phyloP scores from a whole-genome alignment of 495 filamentous ascomycete species.

The Penicillium canescens region DNA sequence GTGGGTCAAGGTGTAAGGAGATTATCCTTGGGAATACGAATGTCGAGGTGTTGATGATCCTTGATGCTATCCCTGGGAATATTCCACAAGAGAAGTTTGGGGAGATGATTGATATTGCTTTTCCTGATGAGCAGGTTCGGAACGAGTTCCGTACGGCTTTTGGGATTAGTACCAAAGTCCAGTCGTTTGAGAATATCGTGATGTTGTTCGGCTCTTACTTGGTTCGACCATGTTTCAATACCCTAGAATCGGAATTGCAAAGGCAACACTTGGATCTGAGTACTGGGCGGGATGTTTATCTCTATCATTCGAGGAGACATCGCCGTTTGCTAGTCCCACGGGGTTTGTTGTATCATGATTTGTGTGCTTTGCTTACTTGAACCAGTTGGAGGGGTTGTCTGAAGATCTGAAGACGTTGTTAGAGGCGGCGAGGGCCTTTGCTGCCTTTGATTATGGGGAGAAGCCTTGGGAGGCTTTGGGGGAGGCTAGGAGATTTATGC shows the following conservation, averaged over 20 bases:
- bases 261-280: background rate
- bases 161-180: background rate
- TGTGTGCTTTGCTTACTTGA: slow-evolving; percentile 9
- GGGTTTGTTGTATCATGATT: slow-evolving; percentile 10
- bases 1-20: slow-evolving; percentile 6
- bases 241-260: slow-evolving; percentile 3
- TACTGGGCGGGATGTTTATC: slow-evolving; percentile 1
- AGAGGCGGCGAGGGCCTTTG: slow-evolving; percentile 6
- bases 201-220: slow-evolving; percentile 7
- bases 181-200: slow-evolving; percentile 4
- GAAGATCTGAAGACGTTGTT: background rate
- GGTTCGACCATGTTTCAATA: slow-evolving; percentile 8
- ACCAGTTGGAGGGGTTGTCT: slow-evolving; percentile 2
- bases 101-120: background rate
- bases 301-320: slow-evolving; percentile 11
- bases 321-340: slow-evolving; percentile 7
- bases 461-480: slow-evolving; percentile 10
- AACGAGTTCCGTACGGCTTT: background rate
- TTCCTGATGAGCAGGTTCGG: background rate
- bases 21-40: slow-evolving; percentile 9
- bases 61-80: slow-evolving; percentile 1
- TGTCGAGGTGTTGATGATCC: slow-evolving; percentile 9
- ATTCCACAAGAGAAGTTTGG: slow-evolving; percentile 2
- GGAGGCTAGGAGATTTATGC: slow-evolving; percentile 4
- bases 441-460: slow-evolving; percentile 9